Evolutionary conservation across 495 filamentous ascomycete genomes (phyloP).

Genomic region (Xylaria bambusicola): DNA sequence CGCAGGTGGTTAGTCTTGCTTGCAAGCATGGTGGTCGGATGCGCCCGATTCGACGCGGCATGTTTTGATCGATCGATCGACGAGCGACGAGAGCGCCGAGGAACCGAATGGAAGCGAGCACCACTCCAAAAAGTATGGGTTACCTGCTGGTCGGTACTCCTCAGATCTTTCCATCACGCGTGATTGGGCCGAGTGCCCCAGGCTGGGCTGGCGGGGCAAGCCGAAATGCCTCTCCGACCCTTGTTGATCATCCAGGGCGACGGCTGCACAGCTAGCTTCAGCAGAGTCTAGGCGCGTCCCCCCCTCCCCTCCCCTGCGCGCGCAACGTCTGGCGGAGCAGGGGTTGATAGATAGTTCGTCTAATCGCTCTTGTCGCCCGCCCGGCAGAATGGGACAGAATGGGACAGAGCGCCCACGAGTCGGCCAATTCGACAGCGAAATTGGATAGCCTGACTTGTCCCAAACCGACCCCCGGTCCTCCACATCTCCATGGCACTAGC

Average conservation of each 20-base stretch:
- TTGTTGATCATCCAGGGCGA: not conserved
- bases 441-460: not conserved
- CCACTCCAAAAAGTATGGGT: too few species aligned
- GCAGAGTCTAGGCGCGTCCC: conserved; percentile 13
- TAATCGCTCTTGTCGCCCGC: too few species aligned
- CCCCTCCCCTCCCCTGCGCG: conserved; percentile 3
- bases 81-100: too few species aligned
- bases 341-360: conserved; percentile 1
- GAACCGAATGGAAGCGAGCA: too few species aligned
- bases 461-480: not conserved
- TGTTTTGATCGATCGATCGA: too few species aligned
- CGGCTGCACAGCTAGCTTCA: conserved; percentile 10
- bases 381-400: conserved; percentile 6
- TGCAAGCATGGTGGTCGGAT: too few species aligned
- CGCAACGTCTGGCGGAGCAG: conserved; percentile 7
- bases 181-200: not conserved
- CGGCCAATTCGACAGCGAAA: too few species aligned
- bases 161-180: too few species aligned
- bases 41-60: too few species aligned
- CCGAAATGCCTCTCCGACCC: not conserved
- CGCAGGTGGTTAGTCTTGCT: too few species aligned
- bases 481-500: conserved; percentile 1
- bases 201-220: not conserved
- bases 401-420: too few species aligned
- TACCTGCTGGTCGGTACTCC: too few species aligned